Evolutionary conservation across 352 stramenopile species (phyloP).

Genomic region (Phytopythium oedochilum): DNA sequence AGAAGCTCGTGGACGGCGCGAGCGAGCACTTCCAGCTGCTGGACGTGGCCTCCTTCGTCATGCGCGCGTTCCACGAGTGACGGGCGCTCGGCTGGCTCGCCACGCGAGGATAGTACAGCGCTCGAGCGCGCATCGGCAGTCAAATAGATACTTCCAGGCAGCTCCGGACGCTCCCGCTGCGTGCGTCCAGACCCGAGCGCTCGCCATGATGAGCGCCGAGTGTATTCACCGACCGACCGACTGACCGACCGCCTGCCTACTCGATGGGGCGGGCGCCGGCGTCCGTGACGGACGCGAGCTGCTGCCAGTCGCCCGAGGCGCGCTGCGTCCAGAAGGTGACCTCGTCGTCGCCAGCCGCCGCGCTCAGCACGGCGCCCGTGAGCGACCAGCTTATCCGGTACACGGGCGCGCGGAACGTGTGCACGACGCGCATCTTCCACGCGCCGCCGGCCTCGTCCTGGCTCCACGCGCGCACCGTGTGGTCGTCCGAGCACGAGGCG

Average conservation of each 20-base stretch:
- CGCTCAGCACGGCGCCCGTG: constrained; percentile 58
- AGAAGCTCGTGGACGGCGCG: constrained; percentile 94
- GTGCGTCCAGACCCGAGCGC: too few relatives aligned
- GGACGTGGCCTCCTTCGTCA: constrained; percentile 88
- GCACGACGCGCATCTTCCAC: constrained; percentile 59
- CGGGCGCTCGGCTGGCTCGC: too few relatives aligned
- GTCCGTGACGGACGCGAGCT: constrained; percentile 74
- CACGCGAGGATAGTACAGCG: too few relatives aligned
- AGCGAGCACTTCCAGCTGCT: constrained; percentile 97
- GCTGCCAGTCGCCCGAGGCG: constrained; percentile 53
- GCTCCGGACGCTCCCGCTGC: too few relatives aligned
- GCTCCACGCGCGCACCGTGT: constrained; percentile 78
- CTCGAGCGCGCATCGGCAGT: neutral
- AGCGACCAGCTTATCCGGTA: constrained; percentile 86
- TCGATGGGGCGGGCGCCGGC: constrained; percentile 37
- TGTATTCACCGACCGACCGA: neutral
- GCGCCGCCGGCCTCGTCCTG: constrained; percentile 58
- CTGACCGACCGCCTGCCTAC: constrained; percentile 3
- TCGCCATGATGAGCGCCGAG: too few relatives aligned
- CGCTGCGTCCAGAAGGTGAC: constrained; percentile 82
- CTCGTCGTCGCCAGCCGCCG: constrained; percentile 61
- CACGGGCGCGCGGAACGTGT: constrained; percentile 66
- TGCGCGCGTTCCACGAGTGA: constrained; percentile 65
- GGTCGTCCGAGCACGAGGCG: constrained; percentile 76
- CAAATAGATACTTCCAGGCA: constrained; percentile 9